Evolutionary conservation across 495 filamentous ascomycete genomes (phyloP), one percentile per base, ranked within the genome.

Genomic region (Trichocladium antarcticum): DNA sequence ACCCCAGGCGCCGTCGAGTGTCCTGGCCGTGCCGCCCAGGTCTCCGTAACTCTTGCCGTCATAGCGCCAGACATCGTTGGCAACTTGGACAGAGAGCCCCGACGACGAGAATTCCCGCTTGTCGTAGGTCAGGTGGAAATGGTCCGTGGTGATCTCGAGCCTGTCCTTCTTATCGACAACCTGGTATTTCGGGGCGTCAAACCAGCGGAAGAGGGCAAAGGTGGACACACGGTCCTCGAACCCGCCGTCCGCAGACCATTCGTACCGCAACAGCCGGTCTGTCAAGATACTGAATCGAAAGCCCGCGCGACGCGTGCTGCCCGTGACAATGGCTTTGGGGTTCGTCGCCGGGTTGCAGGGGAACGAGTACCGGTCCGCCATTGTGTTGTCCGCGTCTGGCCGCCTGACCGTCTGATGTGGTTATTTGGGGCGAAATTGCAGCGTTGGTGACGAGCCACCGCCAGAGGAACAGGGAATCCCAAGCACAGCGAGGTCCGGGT

Each of bases 181-280:
- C 4, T 61, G 59, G 55, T 71, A 79, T 16, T 69, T 54, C 0
- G 77, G 77, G 0, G 68, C 63, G 12, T 73, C 62, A 29, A 75
- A 66, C 2, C 59, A 29, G 8, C 77, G 67, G 48, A 74, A 70
- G 41, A 78, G 63, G 19, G 77, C 77, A 46, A 80, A 68, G n/a
- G 69, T 72, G 6, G 74, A 78, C 6, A 69, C 71, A 17, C 76
- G 71, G 58, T 81, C 76, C 55, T 81, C 77, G 49, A 81, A 81
- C 6, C 53, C 56, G 43, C 67, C 59, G 45, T 81, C 77, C 11
- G 62, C 52, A 1, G 77, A 76, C 73, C 74, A 81, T 62, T 81
- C 77, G 49, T 68, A 79, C 17, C 77, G 73, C 16, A 81, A 27
- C 1, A 80, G 57, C 15, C 68, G 58, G 20, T 74, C 68, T 3